Base-by-base conservation (phyloP, 2,329 filamentous ascomycete genomes). In the Didymella pomorum region DNA sequence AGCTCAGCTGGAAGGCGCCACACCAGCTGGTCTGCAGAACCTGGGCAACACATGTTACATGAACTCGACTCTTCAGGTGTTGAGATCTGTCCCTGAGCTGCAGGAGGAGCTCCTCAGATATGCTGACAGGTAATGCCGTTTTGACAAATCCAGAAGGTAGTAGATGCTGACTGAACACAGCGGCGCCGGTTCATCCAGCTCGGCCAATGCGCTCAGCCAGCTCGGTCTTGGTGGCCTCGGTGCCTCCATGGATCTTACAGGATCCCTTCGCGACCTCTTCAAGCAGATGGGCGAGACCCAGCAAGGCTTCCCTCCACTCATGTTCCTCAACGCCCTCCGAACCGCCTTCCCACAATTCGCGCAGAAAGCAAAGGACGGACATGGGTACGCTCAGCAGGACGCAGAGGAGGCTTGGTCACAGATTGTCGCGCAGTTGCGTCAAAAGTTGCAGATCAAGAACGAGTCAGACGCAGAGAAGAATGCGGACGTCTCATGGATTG, bases 351-450 rank as follows among this genome's bases (percentile, higher is more conserved):
- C 95, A 10, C 95, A 98, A 74, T 99, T 99, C 74, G 93, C 92
- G 11, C 93, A 99, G 79, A 89, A 87, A 71, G 87, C 92, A 54
- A 93, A 91, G 75, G 89, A 89, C 29, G 91, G 92, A 21, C 84
- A 89, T 57, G 93, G 91, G 7, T 98, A 89, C 73, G 93, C 95
- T n/a, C 95, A 99, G 79, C 95, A 99, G 79, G 95, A 99, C 80
- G 95, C 95, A 1, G 95, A 99, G 78, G 95, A 99, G 78, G 95
- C 94, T 45, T 99, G 94, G 93, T 95, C 94, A 20, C 94, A 98
- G 75, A 96, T 99, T 61, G 81, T 99, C 6, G 87, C 90, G 43
- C 91, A 94, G 71, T 80, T 99, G 35, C 87, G 90, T 62, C 86
- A 90, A 70, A 94, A 91, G 73, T 80, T 98, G 49, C 89, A 87